phyloP scores from a whole-genome alignment of 2,329 filamentous ascomycete species.

The Thyridium curvatum region DNA sequence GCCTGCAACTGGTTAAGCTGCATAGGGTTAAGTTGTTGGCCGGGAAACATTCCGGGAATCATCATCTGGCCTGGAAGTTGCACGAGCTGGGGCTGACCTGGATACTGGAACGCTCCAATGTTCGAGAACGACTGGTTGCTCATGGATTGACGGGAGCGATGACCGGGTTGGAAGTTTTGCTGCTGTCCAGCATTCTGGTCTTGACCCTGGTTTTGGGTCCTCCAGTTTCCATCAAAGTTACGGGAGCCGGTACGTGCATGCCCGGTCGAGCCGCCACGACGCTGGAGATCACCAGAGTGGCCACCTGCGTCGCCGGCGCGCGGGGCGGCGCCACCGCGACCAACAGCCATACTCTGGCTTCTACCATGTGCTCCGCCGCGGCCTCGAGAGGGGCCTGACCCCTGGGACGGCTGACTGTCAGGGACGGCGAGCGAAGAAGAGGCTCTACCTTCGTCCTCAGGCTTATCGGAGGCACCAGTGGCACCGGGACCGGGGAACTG shows the following conservation, averaged over 20 bases:
- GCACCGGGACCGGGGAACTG: constrained; percentile 81
- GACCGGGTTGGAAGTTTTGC: constrained; percentile 83
- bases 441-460: constrained; percentile 43
- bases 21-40: constrained; percentile 81
- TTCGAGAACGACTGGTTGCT: constrained; percentile 77
- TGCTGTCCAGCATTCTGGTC: constrained; percentile 58
- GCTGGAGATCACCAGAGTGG: constrained; percentile 57
- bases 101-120: constrained; percentile 85
- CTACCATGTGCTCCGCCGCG: constrained; percentile 59
- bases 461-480: constrained; percentile 51
- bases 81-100: constrained; percentile 78
- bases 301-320: constrained; percentile 47
- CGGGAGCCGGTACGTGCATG: constrained; percentile 80
- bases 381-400: constrained; percentile 37
- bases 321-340: constrained; percentile 52
- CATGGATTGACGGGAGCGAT: constrained; percentile 79
- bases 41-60: constrained; percentile 75
- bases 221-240: constrained; percentile 98
- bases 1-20: constrained; percentile 89
- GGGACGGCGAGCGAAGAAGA: constrained; percentile 21
- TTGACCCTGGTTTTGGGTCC: constrained; percentile 66
- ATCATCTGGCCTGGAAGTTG: constrained; percentile 84
- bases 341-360: constrained; percentile 87
- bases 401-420: constrained; percentile 32
- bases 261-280: constrained; percentile 71